Evolutionary conservation across 108 stramenopile genomes (phyloP).

Genomic region (Cylindrotheca fusiformis): DNA sequence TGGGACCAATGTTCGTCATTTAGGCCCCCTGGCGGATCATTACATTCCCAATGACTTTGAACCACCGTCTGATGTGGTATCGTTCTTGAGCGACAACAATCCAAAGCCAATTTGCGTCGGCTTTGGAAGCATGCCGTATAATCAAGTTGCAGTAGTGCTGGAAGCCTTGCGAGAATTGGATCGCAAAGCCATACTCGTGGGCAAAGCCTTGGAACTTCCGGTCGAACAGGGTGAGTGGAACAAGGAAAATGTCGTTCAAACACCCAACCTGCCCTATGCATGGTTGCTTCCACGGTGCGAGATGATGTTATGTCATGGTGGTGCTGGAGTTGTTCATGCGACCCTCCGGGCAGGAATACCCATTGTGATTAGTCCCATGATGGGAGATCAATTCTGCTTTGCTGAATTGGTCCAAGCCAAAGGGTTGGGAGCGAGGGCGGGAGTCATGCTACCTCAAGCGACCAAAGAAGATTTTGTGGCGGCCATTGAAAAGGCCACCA

Average conservation of each 20-base stretch:
- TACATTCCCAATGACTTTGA: constrained; percentile 14
- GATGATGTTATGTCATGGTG: constrained; percentile 32
- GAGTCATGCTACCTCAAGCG: neutral
- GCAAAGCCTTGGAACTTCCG: constrained; percentile 10
- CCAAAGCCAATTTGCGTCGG: constrained; percentile 25
- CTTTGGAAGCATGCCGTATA: constrained; percentile 25
- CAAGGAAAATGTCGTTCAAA: constrained; percentile 8
- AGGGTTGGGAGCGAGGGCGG: constrained; percentile 10
- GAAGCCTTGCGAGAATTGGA: constrained; percentile 3
- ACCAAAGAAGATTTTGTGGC: constrained; percentile 7
- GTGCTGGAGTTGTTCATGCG: constrained; percentile 24
- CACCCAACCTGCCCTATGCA: constrained; percentile 13
- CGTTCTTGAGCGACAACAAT: constrained; percentile 1
- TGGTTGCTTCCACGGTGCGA: constrained; percentile 28
- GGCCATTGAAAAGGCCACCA: constrained; percentile 4
- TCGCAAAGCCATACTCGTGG: constrained; percentile 7
- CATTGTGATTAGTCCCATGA: constrained; percentile 16
- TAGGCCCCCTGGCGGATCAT: constrained; percentile 15
- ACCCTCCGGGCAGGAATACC: constrained; percentile 25
- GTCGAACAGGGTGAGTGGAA: neutral
- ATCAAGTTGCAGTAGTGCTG: constrained; percentile 7
- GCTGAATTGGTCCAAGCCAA: constrained; percentile 3
- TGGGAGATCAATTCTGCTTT: constrained; percentile 35
- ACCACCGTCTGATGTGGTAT: constrained; percentile 5
- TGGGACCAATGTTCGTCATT: constrained; percentile 9